Base-by-base conservation (phyloP, 495 filamentous ascomycete species). In the Hyaloscypha hepaticicola region DNA sequence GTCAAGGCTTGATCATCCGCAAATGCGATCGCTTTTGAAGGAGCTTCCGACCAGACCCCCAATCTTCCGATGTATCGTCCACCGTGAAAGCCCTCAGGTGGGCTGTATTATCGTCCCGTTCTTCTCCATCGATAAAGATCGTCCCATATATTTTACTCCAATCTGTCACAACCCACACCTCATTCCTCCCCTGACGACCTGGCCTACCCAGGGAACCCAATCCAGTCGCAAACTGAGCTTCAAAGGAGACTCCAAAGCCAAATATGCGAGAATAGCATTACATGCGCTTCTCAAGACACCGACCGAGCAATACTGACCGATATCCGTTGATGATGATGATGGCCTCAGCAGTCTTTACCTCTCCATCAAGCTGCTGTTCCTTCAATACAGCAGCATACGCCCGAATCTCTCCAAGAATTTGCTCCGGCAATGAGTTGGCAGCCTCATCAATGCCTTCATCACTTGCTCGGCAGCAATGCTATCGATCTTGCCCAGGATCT, bases 71-170 rank as follows among this genome's bases (percentile, higher is more conserved):
- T 2, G 55, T 57, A 19, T 69, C 67, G 34, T 76, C 75, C 3
- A 76, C 71, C 53, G 75, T 73, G 31, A 74, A 74, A n/a, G 63
- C 70, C n/a, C 73, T 65, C 8, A 77, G 55, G 7, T 57, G 53
- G 1, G 70, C 72, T 34, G 66, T 61, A 0, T 58, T 63, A 12
- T 65, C 68, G 11, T 33, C 58, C 8, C 27, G 34, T 34, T 3
- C 24, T 63, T 76, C 67, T 14, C 72, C 73, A 45, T 76, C 69
- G 33, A 76, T 61, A n/a, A 62, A 76, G 26, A 76, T 53, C 26
- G 68, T 68, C 7, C 74, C 74, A 2, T 72, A 67, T 31, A 72
- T 74, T 1, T 65, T 66, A 53, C 72, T 55, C 4, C 58, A 59
- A 19, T 70, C 16, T 3, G 75, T 63, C 5, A 73, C 74, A 5